Evolutionary conservation across 2,329 filamentous ascomycete genomes (phyloP).

Genomic region (Sclerotinia minor): DNA sequence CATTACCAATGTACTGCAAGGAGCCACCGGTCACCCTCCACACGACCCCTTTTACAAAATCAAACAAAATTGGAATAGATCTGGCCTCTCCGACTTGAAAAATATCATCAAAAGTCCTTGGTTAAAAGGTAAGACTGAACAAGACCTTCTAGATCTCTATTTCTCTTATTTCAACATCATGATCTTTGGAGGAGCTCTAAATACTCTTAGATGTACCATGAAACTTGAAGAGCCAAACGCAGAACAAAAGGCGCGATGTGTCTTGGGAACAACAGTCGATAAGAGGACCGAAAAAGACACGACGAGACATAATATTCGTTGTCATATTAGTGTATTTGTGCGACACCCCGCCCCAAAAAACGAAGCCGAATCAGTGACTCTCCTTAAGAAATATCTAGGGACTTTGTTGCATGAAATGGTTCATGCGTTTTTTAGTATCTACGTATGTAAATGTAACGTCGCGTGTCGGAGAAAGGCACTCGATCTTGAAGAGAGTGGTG

Average conservation of each 20-base stretch:
- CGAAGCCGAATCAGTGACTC: background rate
- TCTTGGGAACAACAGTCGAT: conserved; percentile 22
- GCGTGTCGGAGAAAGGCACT: background rate
- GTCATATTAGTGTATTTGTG: conserved; percentile 9
- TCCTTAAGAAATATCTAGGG: conserved; percentile 16
- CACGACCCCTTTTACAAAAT: conserved; percentile 16
- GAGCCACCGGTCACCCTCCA: background rate
- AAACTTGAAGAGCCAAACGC: conserved; percentile 7
- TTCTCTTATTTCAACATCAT: conserved; percentile 21
- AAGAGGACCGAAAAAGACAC: background rate
- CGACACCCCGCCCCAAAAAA: background rate
- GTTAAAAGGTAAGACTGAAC: conserved; percentile 15
- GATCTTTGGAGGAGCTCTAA: conserved; percentile 21
- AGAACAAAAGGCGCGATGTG: background rate
- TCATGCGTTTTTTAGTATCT: conserved; percentile 24
- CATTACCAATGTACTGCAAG: conserved; percentile 6
- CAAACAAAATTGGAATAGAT: conserved; percentile 16
- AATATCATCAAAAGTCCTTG: conserved; percentile 10
- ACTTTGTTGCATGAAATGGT: conserved; percentile 25
- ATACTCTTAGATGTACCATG: conserved; percentile 15
- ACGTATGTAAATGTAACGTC: conserved; percentile 20
- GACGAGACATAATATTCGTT: conserved; percentile 7
- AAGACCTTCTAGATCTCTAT: conserved; percentile 15
- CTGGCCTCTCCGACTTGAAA: background rate
- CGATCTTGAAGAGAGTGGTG: conserved; percentile 12